These are phyloP conservation scores for Biscutella laevigata DNA, from an alignment of 441 rosid genomes.

Conservation along the genomic window DNA sequence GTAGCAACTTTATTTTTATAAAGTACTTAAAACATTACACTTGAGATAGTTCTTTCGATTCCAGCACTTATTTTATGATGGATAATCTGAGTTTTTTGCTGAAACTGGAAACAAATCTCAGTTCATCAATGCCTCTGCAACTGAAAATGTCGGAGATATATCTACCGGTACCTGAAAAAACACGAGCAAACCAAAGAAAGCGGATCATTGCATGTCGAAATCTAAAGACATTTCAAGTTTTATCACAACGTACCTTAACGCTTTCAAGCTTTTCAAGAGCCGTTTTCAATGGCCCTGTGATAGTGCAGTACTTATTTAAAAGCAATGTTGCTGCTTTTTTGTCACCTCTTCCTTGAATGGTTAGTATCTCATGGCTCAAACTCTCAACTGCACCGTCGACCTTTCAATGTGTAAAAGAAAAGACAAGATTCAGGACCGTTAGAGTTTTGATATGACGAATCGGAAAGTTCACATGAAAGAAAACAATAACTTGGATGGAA, in stretches of 20 bases:
- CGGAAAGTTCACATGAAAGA: constrained; percentile 4
- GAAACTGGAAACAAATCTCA: constrained; percentile 15
- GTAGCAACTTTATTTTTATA: constrained; percentile 3
- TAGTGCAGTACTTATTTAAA: constrained; percentile 47
- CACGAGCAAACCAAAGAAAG: not conserved
- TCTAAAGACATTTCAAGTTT: not conserved
- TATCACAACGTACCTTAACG: constrained; percentile 39
- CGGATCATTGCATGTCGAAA: not conserved
- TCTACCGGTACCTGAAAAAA: constrained; percentile 82
- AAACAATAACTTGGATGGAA: not conserved
- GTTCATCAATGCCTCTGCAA: constrained; percentile 32
- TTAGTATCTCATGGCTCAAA: constrained; percentile 72
- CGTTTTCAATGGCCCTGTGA: constrained; percentile 53
- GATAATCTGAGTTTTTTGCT: not conserved
- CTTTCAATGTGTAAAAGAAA: constrained; percentile 31
- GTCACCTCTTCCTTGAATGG: constrained; percentile 84
- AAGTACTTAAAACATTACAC: not conserved
- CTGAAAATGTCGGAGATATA: constrained; percentile 62
- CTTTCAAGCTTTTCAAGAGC: constrained; percentile 59
- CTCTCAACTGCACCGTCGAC: constrained; percentile 77
- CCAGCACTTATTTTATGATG: not conserved
- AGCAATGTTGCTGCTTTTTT: constrained; percentile 64
- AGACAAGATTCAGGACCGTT: constrained; percentile 15
- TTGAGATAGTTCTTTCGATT: not conserved
- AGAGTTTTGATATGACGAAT: not conserved